A percentile compares a stretch with the other conserved stretches of the same genome.
Evolutionary conservation across 768 basidiomycete species (phyloP).

Genomic region (Termitomyces sp.): DNA sequence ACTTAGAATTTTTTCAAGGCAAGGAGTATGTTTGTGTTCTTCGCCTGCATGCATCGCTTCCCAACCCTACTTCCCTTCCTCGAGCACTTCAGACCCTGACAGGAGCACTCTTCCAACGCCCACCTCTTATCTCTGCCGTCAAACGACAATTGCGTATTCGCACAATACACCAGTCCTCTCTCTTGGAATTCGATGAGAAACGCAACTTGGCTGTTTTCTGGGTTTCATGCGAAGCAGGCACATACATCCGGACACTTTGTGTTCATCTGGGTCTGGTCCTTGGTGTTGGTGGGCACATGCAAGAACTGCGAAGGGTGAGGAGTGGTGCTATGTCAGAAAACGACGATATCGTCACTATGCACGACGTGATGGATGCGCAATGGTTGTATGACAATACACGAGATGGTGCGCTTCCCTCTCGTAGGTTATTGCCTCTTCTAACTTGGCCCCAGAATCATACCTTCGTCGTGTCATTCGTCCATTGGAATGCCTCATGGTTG

Average conservation of each 20-base stretch:
- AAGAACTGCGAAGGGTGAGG: conserved; percentile 91
- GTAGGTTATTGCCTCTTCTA: neutral
- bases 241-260: conserved; percentile 94
- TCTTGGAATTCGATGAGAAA: conserved; percentile 96
- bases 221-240: conserved; percentile 98
- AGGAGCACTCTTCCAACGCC: conserved; percentile 97
- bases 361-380: conserved; percentile 98
- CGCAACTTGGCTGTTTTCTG: conserved; percentile 96
- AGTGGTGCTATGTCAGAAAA: conserved; percentile 97
- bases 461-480: conserved; percentile 92
- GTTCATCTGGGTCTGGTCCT: conserved; percentile 92
- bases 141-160: conserved; percentile 97
- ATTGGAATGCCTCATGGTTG: conserved; percentile 87
- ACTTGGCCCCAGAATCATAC: conserved; percentile 70
- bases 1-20: conserved; percentile 39
- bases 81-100: conserved; percentile 95
- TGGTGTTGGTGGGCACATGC: conserved; percentile 99
- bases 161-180: conserved; percentile 93
- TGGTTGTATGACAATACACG: conserved; percentile 98
- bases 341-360: conserved; percentile 99
- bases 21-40: conserved; percentile 99
- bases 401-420: conserved; percentile 58
- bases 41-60: conserved; percentile 80
- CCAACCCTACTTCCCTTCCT: conserved; percentile 80
- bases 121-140: conserved; percentile 97